phyloP scores from a whole-genome alignment of 768 basidiomycete genomes.

The Suillus cothurnatus region DNA sequence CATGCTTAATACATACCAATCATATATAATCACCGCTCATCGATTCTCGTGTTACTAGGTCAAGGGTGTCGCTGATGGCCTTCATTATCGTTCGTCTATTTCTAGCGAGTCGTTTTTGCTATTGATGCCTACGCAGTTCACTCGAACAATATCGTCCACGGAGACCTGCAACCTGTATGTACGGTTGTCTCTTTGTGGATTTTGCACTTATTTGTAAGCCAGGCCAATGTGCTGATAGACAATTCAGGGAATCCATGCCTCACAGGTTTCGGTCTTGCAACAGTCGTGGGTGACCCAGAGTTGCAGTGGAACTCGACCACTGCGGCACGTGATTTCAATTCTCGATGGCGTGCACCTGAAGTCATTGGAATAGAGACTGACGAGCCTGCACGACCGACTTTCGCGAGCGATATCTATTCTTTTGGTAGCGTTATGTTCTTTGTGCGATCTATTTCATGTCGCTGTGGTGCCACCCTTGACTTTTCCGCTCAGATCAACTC shows the following conservation, averaged over 20 bases:
- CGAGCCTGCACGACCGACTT: slow-evolving; percentile 17
- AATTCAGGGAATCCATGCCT: slow-evolving; percentile 34
- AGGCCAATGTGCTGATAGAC: slow-evolving; percentile 23
- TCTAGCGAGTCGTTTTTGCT: background rate
- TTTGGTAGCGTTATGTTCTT: slow-evolving; percentile 30
- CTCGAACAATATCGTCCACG: slow-evolving; percentile 16
- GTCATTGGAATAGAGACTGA: slow-evolving; percentile 25
- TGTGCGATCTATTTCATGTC: background rate
- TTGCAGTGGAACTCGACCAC: background rate
- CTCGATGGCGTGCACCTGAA: slow-evolving; percentile 44
- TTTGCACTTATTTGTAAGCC: background rate
- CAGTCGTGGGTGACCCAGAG: slow-evolving; percentile 33
- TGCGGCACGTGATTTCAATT: background rate
- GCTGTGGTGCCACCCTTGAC: background rate
- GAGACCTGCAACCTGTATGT: slow-evolving; percentile 18
- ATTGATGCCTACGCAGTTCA: slow-evolving; percentile 15
- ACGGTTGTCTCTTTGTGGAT: background rate
- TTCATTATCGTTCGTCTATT: slow-evolving; percentile 15
- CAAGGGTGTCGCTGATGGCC: slow-evolving; percentile 14
- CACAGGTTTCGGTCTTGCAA: slow-evolving; percentile 48
- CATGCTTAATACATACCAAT: background rate
- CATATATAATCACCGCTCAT: background rate
- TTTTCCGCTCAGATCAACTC: background rate
- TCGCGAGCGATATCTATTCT: slow-evolving; percentile 42
- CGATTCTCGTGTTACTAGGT: slow-evolving; percentile 6